Evolutionary conservation across 164 flowering plant species (phyloP).

Genomic region (Umbilicus rupestris): DNA sequence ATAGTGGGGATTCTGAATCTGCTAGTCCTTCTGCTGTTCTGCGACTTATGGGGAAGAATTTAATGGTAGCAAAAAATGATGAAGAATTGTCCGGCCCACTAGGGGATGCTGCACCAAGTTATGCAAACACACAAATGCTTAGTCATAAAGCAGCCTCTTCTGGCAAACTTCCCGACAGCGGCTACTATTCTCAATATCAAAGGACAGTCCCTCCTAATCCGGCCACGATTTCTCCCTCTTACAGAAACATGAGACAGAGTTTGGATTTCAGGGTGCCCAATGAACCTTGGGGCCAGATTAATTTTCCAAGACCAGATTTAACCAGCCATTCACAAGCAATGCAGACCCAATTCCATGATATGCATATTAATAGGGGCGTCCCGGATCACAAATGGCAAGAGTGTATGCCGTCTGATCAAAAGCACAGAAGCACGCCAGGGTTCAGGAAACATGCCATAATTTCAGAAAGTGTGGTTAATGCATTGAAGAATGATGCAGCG

Average conservation of each 20-base stretch:
- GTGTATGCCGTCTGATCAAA: neutral
- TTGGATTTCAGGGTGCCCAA: neutral
- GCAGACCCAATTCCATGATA: no score
- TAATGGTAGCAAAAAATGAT: slow-evolving; percentile 66
- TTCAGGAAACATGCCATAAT: neutral
- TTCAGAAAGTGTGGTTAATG: neutral
- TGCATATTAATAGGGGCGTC: no score
- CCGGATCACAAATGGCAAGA: neutral
- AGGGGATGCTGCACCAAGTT: slow-evolving; percentile 12
- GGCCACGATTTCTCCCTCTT: neutral
- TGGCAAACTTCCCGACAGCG: neutral
- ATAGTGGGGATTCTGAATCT: slow-evolving; percentile 22
- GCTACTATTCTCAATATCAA: neutral
- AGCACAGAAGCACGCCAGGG: neutral
- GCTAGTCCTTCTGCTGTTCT: slow-evolving; percentile 44
- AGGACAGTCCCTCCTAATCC: neutral
- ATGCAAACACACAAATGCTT: slow-evolving; percentile 2
- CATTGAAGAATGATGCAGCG: neutral
- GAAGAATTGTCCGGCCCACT: slow-evolving; percentile 30
- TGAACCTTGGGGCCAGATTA: neutral
- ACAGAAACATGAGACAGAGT: neutral
- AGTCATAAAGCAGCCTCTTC: neutral
- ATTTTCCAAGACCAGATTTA: neutral
- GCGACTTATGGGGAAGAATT: slow-evolving; percentile 86
- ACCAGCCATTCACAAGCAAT: neutral